A percentile compares a stretch with the other conserved stretches of the same genome.
Evolutionary conservation across 176 grass and related monocot genomes (phyloP).

Genomic region (Zizania latifolia): DNA sequence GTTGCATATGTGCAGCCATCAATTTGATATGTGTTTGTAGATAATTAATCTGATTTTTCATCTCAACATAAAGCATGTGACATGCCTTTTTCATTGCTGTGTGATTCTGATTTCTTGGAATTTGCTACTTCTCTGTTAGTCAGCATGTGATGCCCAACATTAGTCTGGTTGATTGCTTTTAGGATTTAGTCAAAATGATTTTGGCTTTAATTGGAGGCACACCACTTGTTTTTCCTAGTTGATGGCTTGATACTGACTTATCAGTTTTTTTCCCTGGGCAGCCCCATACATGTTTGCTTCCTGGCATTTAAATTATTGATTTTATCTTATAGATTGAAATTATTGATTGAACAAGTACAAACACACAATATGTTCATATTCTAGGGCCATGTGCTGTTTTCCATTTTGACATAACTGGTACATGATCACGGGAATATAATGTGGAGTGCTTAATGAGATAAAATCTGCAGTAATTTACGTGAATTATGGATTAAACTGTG

Average conservation of each 20-base stretch:
- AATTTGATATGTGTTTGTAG: background rate
- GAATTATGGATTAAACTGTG: background rate
- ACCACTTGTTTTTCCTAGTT: no score
- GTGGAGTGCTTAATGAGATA: background rate
- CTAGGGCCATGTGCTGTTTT: background rate
- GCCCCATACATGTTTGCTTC: constrained; percentile 4
- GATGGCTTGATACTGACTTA: background rate
- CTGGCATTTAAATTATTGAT: background rate
- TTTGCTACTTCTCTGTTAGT: background rate
- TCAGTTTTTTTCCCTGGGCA: background rate
- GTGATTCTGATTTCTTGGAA: background rate
- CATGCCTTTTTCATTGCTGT: background rate
- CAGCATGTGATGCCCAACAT: no score
- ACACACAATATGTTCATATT: background rate
- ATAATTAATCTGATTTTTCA: background rate
- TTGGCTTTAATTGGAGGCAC: no score
- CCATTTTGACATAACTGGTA: background rate
- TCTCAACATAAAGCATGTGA: background rate
- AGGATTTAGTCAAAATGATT: no score
- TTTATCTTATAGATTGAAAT: background rate
- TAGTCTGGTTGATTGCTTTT: no score
- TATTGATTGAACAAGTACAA: background rate
- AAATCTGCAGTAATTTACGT: background rate
- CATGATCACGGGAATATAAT: background rate
- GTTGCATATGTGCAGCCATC: background rate